Conservation (phyloP, 2,329 filamentous ascomycete species). For the Gnomoniopsis sp. region DNA sequence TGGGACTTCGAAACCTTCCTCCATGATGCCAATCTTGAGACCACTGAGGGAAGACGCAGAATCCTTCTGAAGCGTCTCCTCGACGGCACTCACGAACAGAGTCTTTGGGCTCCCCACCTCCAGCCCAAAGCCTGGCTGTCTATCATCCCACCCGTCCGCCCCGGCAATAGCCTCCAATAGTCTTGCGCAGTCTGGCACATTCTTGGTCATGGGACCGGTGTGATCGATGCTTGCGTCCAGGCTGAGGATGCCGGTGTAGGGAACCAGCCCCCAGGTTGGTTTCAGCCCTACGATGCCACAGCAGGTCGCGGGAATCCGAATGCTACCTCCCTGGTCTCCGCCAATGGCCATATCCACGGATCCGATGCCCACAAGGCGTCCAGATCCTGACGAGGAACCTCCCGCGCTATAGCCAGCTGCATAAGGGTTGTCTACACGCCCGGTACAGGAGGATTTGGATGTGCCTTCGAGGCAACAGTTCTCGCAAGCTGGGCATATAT, state of each 20-base stretch:
- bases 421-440: constrained; percentile 27
- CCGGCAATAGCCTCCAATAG: constrained; percentile 39
- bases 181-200: constrained; percentile 36
- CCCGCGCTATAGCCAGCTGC: constrained; percentile 25
- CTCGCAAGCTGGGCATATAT: constrained; percentile 25
- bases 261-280: constrained; percentile 38
- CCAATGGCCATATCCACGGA: constrained; percentile 14
- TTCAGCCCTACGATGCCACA: constrained; percentile 34
- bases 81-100: constrained; percentile 7
- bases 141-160: constrained; percentile 40
- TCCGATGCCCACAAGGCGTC: constrained; percentile 25
- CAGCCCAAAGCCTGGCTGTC: constrained; percentile 10
- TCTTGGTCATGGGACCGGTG: constrained; percentile 38
- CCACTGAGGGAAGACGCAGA: constrained; percentile 17
- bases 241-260: constrained; percentile 39
- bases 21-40: constrained; percentile 41
- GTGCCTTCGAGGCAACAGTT: constrained; percentile 28
- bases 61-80: background rate
- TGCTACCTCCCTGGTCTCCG: constrained; percentile 29
- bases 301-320: constrained; percentile 29
- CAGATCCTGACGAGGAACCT: constrained; percentile 31
- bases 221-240: constrained; percentile 42
- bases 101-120: constrained; percentile 13
- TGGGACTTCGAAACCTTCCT: constrained; percentile 37
- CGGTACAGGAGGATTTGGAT: constrained; percentile 26